Evolutionary conservation across 768 basidiomycete genomes (phyloP).

Genomic region (Russula foetens): DNA sequence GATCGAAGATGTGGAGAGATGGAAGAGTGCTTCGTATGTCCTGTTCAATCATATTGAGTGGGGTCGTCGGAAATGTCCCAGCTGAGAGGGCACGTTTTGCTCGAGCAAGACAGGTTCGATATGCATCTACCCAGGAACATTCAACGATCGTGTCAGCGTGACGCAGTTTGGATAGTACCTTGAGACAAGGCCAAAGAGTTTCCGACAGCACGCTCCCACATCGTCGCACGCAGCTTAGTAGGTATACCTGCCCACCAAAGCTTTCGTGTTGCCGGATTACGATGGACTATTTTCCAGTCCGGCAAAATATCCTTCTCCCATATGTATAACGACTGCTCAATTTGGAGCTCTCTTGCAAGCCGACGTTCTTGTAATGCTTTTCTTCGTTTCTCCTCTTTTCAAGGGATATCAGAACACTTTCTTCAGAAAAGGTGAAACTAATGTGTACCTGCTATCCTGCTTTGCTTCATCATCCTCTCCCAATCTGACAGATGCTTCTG

Average conservation of each 20-base stretch:
- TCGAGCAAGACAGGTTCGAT: constrained; percentile 59
- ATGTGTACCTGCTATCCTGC: constrained; percentile 57
- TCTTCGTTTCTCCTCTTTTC: constrained; percentile 60
- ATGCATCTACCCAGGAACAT: constrained; percentile 45
- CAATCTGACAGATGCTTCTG: constrained; percentile 78
- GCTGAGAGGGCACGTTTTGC: constrained; percentile 63
- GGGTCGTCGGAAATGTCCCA: constrained; percentile 57
- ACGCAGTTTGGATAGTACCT: constrained; percentile 37
- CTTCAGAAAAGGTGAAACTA: background rate
- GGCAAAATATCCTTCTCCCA: constrained; percentile 81
- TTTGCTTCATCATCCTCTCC: constrained; percentile 82
- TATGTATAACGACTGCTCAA: constrained; percentile 58
- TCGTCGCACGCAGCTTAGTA: constrained; percentile 61
- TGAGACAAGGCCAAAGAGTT: constrained; percentile 76
- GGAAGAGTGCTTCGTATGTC: constrained; percentile 73
- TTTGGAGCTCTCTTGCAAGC: constrained; percentile 50
- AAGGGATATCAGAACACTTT: background rate
- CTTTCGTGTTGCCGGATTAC: constrained; percentile 53
- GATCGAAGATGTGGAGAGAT: constrained; percentile 71
- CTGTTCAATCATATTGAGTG: constrained; percentile 56
- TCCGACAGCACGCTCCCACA: constrained; percentile 85
- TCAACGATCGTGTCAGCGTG: background rate
- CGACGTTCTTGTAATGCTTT: constrained; percentile 56
- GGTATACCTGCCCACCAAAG: constrained; percentile 91
- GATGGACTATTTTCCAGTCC: constrained; percentile 72